phyloP scores from a whole-genome alignment of 768 basidiomycete genomes.

The Leccinum obscurum region DNA sequence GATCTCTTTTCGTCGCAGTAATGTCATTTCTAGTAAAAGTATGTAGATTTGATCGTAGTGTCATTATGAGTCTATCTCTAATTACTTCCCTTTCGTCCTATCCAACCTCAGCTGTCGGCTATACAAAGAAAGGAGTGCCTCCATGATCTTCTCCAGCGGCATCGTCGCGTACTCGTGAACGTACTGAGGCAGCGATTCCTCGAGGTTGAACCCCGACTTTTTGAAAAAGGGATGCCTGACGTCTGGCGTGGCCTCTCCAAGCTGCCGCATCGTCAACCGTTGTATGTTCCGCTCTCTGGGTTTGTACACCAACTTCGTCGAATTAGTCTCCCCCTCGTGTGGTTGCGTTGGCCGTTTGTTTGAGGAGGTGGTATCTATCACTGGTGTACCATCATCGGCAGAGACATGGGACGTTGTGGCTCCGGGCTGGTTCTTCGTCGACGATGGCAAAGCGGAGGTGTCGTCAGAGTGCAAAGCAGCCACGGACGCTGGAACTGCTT shows the following conservation, averaged over 20 bases:
- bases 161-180: conserved; percentile 85
- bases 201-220: conserved; percentile 78
- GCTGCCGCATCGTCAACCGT: conserved; percentile 78
- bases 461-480: conserved; percentile 12
- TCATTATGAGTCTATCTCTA: too few species aligned
- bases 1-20: too few species aligned
- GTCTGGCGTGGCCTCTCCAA: conserved; percentile 87
- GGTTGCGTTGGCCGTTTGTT: conserved; percentile 18
- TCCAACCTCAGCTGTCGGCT: conserved; percentile 62
- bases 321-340: conserved; percentile 15
- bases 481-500: conserved; percentile 9
- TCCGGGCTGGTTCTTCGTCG: conserved; percentile 12
- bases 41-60: too few species aligned
- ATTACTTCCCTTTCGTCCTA: conserved; percentile 18
- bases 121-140: conserved; percentile 72
- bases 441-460: not conserved
- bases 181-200: conserved; percentile 79
- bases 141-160: conserved; percentile 84
- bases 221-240: conserved; percentile 88
- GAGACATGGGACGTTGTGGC: not conserved
- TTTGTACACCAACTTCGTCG: conserved; percentile 46
- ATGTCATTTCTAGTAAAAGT: too few species aligned
- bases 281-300: conserved; percentile 67
- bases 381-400: conserved; percentile 10
- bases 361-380: not conserved